phyloP scores from a whole-genome alignment of 768 basidiomycete genomes.

The Macrocybe gigantea region DNA sequence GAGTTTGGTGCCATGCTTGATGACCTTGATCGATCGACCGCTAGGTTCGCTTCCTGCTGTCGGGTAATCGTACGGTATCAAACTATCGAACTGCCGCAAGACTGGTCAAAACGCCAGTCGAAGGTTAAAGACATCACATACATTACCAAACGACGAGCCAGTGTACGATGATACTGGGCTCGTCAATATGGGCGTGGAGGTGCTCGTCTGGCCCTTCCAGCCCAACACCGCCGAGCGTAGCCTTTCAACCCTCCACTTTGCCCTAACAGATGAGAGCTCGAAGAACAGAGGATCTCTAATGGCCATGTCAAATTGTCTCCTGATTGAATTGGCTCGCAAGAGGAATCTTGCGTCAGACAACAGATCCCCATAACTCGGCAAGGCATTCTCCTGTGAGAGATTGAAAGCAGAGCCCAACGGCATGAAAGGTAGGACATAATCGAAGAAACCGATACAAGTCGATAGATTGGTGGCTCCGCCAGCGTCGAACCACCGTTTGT shows the following conservation, averaged over 20 bases:
- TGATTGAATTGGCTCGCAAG: conserved; percentile 31
- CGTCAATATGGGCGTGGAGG: conserved; percentile 10
- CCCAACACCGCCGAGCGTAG: conserved; percentile 14
- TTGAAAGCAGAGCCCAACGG: conserved; percentile 26
- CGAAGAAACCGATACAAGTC: conserved; percentile 36
- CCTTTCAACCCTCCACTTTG: conserved; percentile 19
- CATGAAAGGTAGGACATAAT: conserved; percentile 40
- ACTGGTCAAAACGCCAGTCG: not conserved
- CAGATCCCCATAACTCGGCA: conserved; percentile 35
- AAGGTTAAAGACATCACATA: conserved; percentile 11
- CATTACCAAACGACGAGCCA: conserved; percentile 28
- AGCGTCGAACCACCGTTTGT: conserved; percentile 35
- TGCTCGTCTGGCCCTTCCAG: conserved; percentile 11
- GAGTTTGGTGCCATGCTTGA: conserved; percentile 17
- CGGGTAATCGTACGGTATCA: conserved; percentile 31
- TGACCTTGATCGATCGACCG: conserved; percentile 11
- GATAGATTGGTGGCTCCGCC: conserved; percentile 42
- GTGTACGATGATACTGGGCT: conserved; percentile 10
- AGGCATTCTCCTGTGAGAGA: conserved; percentile 25
- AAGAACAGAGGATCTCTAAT: conserved; percentile 40
- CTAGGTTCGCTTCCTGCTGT: conserved; percentile 9
- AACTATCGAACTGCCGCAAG: conserved; percentile 22
- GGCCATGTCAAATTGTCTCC: conserved; percentile 25
- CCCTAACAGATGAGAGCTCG: conserved; percentile 27
- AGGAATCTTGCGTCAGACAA: conserved; percentile 44